Conservation (phyloP, 2,329 filamentous ascomycete species). For the Talaromyces sp. region DNA sequence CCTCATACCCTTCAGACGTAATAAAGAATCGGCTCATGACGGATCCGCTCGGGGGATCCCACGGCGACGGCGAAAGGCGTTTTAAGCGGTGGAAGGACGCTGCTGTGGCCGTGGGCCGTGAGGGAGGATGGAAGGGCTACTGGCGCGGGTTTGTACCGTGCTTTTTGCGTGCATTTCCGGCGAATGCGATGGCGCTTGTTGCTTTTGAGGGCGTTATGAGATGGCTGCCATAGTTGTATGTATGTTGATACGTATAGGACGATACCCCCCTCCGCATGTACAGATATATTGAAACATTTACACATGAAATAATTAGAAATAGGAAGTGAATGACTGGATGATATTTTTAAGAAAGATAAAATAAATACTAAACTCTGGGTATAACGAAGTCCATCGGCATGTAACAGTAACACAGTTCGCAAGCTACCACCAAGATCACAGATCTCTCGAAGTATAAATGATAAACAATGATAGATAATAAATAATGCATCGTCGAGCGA, state of each 20-base stretch:
- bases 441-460: neutral
- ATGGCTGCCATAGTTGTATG: slow-evolving; percentile 30
- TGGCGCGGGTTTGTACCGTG: slow-evolving; percentile 93
- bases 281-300: neutral
- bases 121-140: slow-evolving; percentile 72
- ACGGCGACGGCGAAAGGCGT: slow-evolving; percentile 60
- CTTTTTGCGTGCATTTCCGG: slow-evolving; percentile 88
- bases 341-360: neutral
- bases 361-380: no score
- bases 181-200: slow-evolving; percentile 88
- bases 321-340: neutral
- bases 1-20: slow-evolving; percentile 85
- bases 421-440: neutral
- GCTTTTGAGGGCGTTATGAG: slow-evolving; percentile 93
- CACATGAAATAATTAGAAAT: neutral
- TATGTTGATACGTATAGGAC: neutral
- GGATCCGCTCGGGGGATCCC: slow-evolving; percentile 68
- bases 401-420: neutral
- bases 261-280: slow-evolving; percentile 4
- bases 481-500: neutral
- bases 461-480: neutral
- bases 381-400: neutral
- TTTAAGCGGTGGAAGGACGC: slow-evolving; percentile 78
- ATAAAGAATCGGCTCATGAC: slow-evolving; percentile 98
- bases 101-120: slow-evolving; percentile 66